These are phyloP conservation scores for Spathaspora boniae DNA, from an alignment of 805 yeast genomes.

Conservation along the genomic window DNA sequence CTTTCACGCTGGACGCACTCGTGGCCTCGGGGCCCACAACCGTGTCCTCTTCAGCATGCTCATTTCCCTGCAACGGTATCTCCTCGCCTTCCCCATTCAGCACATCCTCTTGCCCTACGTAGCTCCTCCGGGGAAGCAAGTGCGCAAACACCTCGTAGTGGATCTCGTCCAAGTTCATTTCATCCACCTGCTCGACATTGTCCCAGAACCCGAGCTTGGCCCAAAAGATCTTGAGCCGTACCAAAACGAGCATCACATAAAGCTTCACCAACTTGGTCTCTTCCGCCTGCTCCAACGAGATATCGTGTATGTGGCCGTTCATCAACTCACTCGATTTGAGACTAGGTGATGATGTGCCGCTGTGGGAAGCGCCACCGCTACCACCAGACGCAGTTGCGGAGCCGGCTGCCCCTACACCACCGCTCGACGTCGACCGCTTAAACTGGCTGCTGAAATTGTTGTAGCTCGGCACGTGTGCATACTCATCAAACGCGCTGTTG, in stretches of 20 bases:
- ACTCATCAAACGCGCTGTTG: constrained; percentile 24
- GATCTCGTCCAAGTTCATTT: constrained; percentile 24
- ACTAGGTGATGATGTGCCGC: constrained; percentile 1
- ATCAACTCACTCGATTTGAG: constrained; percentile 5
- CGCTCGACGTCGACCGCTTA: constrained; percentile 15
- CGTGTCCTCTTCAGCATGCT: neutral
- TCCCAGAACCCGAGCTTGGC: constrained; percentile 81
- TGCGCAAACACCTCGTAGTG: constrained; percentile 17
- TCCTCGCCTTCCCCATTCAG: neutral
- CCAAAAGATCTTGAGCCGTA: constrained; percentile 79
- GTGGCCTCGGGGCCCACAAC: constrained; percentile 1
- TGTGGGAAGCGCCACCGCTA: no score
- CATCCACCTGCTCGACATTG: constrained; percentile 33
- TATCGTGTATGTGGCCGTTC: constrained; percentile 9
- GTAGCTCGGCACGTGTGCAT: constrained; percentile 6
- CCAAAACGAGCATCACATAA: constrained; percentile 52
- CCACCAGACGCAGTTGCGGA: no score
- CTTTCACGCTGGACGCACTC: constrained; percentile 2
- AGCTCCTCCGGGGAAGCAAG: constrained; percentile 4
- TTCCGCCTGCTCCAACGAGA: constrained; percentile 18
- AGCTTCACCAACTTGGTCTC: constrained; percentile 37
- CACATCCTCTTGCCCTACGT: constrained; percentile 4
- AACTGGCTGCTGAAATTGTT: constrained; percentile 21
- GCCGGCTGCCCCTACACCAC: constrained; percentile 1
- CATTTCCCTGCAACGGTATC: neutral